Evolutionary conservation across 306 rosid genomes (phyloP).

Genomic region (Pterocarpus santalinus): DNA sequence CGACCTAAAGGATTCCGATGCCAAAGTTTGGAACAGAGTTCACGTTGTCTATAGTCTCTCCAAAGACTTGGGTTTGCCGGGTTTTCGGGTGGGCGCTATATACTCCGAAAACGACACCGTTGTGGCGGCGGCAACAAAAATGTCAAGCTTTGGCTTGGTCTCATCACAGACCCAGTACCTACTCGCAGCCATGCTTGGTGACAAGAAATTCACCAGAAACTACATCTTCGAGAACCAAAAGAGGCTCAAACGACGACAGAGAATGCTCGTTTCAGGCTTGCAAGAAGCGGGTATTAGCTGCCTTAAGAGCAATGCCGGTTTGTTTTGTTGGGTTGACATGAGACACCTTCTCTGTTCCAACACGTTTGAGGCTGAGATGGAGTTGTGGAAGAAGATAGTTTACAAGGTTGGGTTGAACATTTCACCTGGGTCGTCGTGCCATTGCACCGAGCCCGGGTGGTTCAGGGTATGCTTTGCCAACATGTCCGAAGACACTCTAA

Average conservation of each 20-base stretch:
- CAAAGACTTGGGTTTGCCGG: constrained; percentile 89
- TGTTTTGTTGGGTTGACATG: constrained; percentile 93
- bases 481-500: constrained; percentile 69
- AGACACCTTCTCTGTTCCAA: constrained; percentile 65
- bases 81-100: constrained; percentile 84
- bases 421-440: constrained; percentile 86
- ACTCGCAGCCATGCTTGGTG: constrained; percentile 78
- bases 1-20: constrained; percentile 20
- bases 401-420: constrained; percentile 72
- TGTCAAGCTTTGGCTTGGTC: constrained; percentile 88
- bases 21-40: constrained; percentile 57
- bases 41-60: constrained; percentile 86
- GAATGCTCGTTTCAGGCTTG: constrained; percentile 63
- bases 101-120: constrained; percentile 74
- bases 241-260: constrained; percentile 67
- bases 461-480: constrained; percentile 85
- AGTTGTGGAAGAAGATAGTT: constrained; percentile 80
- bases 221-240: constrained; percentile 70
- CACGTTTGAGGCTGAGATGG: constrained; percentile 84
- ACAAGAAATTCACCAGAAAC: constrained; percentile 69
- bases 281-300: constrained; percentile 65
- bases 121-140: constrained; percentile 76
- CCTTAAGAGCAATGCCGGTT: constrained; percentile 77
- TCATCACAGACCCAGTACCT: constrained; percentile 90
- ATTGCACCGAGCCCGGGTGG: constrained; percentile 90